These are phyloP conservation scores for Gossypium armourianum DNA, from an alignment of 441 rosid species.

Conservation along the genomic window DNA sequence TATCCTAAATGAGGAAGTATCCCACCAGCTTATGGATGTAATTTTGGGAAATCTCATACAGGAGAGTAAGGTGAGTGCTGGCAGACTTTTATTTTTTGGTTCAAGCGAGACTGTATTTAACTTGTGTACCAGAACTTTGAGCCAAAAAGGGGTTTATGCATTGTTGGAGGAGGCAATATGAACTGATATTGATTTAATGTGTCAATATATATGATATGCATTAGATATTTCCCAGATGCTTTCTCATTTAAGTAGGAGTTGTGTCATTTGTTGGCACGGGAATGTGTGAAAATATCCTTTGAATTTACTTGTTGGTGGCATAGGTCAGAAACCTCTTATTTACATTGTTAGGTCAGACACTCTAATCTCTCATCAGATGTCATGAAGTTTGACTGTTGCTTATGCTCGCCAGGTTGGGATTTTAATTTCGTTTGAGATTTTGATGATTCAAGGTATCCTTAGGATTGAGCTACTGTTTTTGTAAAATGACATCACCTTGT, in stretches of 20 bases:
- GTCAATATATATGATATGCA: not conserved
- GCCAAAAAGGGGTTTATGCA: not conserved
- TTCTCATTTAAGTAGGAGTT: not conserved
- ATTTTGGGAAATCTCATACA: constrained; percentile 62
- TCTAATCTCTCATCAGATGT: not conserved
- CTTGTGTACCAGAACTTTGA: not conserved
- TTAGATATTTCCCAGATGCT: not conserved
- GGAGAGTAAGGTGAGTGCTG: constrained; percentile 47
- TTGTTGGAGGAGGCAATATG: not conserved
- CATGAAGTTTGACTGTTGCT: not conserved
- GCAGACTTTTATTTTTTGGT: constrained; percentile 4
- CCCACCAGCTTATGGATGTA: constrained; percentile 40
- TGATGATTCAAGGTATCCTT: not conserved
- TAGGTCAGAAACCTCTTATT: not conserved
- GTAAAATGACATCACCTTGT: not conserved
- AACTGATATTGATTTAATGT: not conserved
- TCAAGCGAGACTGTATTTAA: not conserved
- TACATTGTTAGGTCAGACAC: not conserved
- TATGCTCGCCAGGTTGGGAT: not conserved
- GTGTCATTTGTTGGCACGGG: not conserved
- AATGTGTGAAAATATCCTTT: not conserved
- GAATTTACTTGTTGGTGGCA: not conserved
- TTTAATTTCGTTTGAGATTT: not conserved
- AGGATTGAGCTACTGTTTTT: not conserved
- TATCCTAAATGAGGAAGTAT: constrained; percentile 63